phyloP scores from a whole-genome alignment of 495 filamentous ascomycete species.

The Trichoderma virens region DNA sequence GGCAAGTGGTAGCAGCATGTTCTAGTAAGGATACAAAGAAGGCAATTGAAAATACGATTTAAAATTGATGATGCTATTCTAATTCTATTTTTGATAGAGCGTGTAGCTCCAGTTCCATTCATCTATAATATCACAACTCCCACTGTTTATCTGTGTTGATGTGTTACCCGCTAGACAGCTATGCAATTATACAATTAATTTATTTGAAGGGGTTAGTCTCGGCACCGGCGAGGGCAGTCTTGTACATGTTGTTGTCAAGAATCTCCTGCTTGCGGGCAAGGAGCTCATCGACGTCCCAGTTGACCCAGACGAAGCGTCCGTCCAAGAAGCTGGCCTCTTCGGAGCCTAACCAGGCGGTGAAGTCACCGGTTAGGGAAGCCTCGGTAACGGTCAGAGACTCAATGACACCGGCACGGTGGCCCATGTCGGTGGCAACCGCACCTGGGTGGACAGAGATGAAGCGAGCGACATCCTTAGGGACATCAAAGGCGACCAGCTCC shows the following conservation, averaged over 20 bases:
- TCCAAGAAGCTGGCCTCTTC: constrained; percentile 33
- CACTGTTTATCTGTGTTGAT: too few species aligned
- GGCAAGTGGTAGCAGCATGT: too few species aligned
- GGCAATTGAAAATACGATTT: too few species aligned
- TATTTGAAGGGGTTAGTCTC: not conserved
- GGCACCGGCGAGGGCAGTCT: not conserved
- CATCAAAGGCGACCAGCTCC: not conserved
- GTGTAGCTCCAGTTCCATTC: too few species aligned
- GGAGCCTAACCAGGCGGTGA: constrained; percentile 33
- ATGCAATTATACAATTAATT: too few species aligned
- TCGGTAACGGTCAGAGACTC: not conserved
- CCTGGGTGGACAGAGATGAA: not conserved
- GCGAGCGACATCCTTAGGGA: not conserved
- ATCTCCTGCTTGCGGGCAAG: constrained; percentile 13
- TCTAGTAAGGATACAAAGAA: too few species aligned
- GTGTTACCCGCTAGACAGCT: too few species aligned
- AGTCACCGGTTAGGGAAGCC: constrained; percentile 27
- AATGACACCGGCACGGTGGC: not conserved
- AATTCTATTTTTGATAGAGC: too few species aligned
- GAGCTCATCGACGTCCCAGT: constrained; percentile 44
- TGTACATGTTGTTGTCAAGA: not conserved
- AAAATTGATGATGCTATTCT: too few species aligned
- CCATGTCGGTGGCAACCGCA: not conserved
- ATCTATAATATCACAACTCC: too few species aligned
- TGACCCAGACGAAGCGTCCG: constrained; percentile 32